Evolutionary conservation across 1,284 basidiomycete species (phyloP).

Genomic region (Volvariella surrecta): DNA sequence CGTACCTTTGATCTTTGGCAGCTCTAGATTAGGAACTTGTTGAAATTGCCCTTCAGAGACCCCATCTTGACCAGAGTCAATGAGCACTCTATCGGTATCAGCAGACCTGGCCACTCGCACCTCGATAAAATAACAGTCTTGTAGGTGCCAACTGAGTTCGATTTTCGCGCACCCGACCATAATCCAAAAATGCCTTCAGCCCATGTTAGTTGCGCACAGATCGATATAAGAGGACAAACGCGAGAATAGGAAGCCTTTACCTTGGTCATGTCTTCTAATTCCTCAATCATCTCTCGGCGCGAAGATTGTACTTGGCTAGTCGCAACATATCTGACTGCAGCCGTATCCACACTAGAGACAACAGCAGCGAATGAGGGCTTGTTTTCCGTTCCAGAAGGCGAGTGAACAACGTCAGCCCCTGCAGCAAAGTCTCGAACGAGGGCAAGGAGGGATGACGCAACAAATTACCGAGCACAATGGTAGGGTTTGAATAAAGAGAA

Average conservation of each 20-base stretch:
- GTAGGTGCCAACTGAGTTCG: no score
- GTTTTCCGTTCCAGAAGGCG: conserved; percentile 58
- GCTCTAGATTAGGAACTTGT: conserved; percentile 52
- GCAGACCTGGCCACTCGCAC: no score
- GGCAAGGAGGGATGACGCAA: neutral
- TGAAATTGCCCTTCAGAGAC: conserved; percentile 76
- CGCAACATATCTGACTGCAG: conserved; percentile 40
- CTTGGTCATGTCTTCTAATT: conserved; percentile 41
- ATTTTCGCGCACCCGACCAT: no score
- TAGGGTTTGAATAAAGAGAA: no score
- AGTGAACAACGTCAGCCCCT: conserved; percentile 68
- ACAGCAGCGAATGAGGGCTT: conserved; percentile 64
- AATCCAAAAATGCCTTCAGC: no score
- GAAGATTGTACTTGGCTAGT: conserved; percentile 53
- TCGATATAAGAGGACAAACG: no score
- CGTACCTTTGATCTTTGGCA: no score
- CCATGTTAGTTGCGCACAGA: no score
- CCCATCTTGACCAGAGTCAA: no score
- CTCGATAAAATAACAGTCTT: conserved; percentile 47
- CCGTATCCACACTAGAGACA: conserved; percentile 61
- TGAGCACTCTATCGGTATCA: no score
- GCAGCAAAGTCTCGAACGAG: neutral
- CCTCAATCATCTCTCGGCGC: conserved; percentile 60
- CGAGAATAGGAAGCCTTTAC: no score
- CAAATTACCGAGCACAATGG: conserved; percentile 57